Evolutionary conservation across 805 yeast species (phyloP).

Genomic region (Debaryomyces maramus): DNA sequence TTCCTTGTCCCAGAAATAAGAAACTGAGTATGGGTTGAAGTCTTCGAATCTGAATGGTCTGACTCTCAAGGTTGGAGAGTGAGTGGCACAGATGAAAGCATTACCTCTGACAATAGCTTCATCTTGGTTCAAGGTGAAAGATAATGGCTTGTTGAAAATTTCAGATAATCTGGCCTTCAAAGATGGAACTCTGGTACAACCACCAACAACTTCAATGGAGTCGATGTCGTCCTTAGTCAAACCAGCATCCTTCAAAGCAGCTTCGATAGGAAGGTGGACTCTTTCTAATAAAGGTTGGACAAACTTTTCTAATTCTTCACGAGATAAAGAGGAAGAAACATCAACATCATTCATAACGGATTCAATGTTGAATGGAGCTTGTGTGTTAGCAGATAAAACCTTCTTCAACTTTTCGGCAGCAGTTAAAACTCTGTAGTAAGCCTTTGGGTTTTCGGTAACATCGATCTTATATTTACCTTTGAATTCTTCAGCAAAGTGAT

Average conservation of each 20-base stretch:
- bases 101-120: constrained; percentile 99
- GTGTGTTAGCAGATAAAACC: constrained; percentile 91
- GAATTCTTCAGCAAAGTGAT: constrained; percentile 93
- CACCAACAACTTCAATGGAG: constrained; percentile 95
- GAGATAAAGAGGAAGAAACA: constrained; percentile 81
- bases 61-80: constrained; percentile 97
- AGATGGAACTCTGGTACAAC: constrained; percentile 96
- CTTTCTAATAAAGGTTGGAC: constrained; percentile 79
- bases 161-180: constrained; percentile 79
- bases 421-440: constrained; percentile 85
- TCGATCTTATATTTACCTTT: constrained; percentile 90
- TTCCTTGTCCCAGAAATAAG: constrained; percentile 93
- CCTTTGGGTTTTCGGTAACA: constrained; percentile 88
- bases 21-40: constrained; percentile 84
- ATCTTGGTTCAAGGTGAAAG: constrained; percentile 96
- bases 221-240: constrained; percentile 73
- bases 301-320: constrained; percentile 91
- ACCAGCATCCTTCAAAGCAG: constrained; percentile 80
- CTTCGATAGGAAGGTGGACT: constrained; percentile 73
- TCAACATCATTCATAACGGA: constrained; percentile 97
- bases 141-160: constrained; percentile 80
- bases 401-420: constrained; percentile 94
- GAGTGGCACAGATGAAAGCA: constrained; percentile 98
- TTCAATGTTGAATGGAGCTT: constrained; percentile 94
- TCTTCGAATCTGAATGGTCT: constrained; percentile 99